Evolutionary conservation across 225 moss, liverwort and hornwort species (phyloP).

Genomic region (Takakia lepidozioides): DNA sequence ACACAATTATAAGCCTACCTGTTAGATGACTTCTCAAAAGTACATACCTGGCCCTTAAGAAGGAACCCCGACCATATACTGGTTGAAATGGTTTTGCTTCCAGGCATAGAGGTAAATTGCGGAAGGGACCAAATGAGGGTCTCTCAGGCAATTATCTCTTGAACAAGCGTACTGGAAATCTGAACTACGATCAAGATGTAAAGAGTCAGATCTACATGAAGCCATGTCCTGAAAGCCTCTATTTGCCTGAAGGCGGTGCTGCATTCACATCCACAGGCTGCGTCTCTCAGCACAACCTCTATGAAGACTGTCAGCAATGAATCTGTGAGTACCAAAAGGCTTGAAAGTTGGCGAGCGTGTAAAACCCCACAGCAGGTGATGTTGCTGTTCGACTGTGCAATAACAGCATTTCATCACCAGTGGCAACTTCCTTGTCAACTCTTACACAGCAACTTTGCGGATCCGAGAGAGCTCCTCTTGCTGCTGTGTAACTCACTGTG

Average conservation of each 20-base stretch:
- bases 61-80: not conserved
- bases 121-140: too few relatives aligned
- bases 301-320: not conserved
- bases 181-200: slow-evolving; percentile 12
- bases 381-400: not conserved
- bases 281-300: not conserved
- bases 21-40: too few relatives aligned
- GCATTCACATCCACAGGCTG: slow-evolving; percentile 28
- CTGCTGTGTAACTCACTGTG: too few relatives aligned
- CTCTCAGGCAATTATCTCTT: not conserved
- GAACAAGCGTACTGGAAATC: slow-evolving; percentile 3
- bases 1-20: too few relatives aligned
- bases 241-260: slow-evolving; percentile 23
- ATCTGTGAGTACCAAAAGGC: too few relatives aligned
- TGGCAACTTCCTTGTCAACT: not conserved
- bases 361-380: not conserved
- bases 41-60: slow-evolving; percentile 3
- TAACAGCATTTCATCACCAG: too few relatives aligned
- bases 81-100: too few relatives aligned
- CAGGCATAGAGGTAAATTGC: too few relatives aligned
- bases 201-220: slow-evolving; percentile 33
- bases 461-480: too few relatives aligned
- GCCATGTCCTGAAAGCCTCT: slow-evolving; percentile 38
- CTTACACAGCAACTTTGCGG: not conserved
- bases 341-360: not conserved